Conservation (phyloP, 192 early-diverging fungal species). For the Linnemannia exigua region DNA sequence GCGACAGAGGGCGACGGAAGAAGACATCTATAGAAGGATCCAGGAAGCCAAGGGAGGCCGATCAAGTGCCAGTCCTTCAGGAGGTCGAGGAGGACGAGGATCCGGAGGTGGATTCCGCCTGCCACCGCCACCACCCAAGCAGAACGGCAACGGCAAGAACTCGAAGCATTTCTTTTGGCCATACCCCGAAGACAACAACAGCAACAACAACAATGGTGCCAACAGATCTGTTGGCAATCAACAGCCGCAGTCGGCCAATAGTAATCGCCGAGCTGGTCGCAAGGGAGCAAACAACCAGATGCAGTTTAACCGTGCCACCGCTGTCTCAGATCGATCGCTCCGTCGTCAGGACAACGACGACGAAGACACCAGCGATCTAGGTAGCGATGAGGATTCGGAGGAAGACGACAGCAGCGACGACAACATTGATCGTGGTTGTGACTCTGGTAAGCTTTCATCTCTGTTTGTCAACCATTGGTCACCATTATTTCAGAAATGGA, state of each 20-base stretch:
- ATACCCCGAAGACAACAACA: constrained; percentile 26
- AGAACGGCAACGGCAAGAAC: constrained; percentile 48
- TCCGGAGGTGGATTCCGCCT: constrained; percentile 13
- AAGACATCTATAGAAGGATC: constrained; percentile 30
- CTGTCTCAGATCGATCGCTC: constrained; percentile 18
- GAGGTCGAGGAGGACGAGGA: constrained; percentile 3
- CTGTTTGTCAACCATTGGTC: neutral
- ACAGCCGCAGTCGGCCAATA: neutral
- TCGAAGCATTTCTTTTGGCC: constrained; percentile 53
- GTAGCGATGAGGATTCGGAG: constrained; percentile 14
- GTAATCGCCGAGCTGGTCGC: constrained; percentile 7
- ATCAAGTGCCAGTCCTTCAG: neutral
- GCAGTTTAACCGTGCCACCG: constrained; percentile 32
- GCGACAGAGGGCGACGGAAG: constrained; percentile 27
- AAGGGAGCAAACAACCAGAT: constrained; percentile 21
- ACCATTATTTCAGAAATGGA: neutral
- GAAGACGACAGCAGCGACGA: constrained; percentile 44
- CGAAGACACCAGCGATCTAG: constrained; percentile 15
- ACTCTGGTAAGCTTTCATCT: constrained; percentile 21
- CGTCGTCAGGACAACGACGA: constrained; percentile 6
- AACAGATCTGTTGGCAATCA: neutral
- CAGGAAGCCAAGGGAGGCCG: constrained; percentile 36
- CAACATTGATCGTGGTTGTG: constrained; percentile 35
- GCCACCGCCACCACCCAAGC: constrained; percentile 42
- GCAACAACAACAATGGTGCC: constrained; percentile 20